Conservation (phyloP, 345 rosid genomes). For the Eucalyptus microcorys region DNA sequence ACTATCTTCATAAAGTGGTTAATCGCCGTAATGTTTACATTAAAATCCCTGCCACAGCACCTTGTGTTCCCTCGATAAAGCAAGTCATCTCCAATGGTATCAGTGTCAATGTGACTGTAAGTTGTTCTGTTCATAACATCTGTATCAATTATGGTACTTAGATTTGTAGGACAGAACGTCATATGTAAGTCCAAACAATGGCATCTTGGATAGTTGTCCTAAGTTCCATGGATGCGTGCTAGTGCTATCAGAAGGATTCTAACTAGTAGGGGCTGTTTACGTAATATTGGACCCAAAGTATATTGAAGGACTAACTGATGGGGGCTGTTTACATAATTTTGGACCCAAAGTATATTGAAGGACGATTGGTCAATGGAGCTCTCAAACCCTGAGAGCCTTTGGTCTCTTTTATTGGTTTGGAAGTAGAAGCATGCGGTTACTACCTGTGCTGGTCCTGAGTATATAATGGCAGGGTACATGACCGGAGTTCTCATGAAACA, state of each 20-base stretch:
- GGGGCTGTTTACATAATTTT: not conserved
- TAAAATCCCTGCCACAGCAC: conserved; percentile 92
- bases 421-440: not conserved
- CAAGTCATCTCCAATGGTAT: conserved; percentile 83
- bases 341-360: not conserved
- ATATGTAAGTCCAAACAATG: not conserved
- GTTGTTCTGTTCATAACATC: not conserved
- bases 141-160: not conserved
- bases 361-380: not conserved
- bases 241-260: not conserved
- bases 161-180: not conserved
- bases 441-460: not conserved
- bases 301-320: not conserved
- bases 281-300: not conserved
- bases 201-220: not conserved
- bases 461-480: not conserved
- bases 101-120: conserved; percentile 94
- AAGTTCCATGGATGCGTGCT: not conserved
- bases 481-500: not conserved
- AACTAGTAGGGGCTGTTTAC: not conserved
- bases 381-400: not conserved
- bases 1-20: conserved; percentile 81
- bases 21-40: conserved; percentile 82
- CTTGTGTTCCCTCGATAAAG: conserved; percentile 85
- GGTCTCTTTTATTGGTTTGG: not conserved